Conservation (phyloP, 495 filamentous ascomycete species). For the Xylaria venustula region DNA sequence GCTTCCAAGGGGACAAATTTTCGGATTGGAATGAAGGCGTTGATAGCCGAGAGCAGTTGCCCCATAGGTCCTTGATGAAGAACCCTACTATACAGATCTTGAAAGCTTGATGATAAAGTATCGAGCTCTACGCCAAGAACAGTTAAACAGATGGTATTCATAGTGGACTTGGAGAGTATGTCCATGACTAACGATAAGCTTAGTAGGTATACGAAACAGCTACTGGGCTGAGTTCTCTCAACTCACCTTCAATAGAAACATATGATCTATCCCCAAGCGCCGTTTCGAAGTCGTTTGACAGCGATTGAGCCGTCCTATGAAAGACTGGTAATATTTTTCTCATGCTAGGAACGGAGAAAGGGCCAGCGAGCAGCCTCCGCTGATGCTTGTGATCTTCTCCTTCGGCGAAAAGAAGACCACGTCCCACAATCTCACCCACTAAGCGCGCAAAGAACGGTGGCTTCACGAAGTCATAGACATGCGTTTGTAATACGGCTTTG, state of each 20-base stretch:
- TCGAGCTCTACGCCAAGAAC: conserved; percentile 67
- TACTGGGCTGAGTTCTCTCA: background rate
- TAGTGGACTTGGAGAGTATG: conserved; percentile 40
- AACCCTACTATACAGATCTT: conserved; percentile 20
- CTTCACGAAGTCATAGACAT: conserved; percentile 36
- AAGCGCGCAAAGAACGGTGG: conserved; percentile 29
- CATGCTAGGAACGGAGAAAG: conserved; percentile 24
- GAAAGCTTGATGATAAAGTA: conserved; percentile 45
- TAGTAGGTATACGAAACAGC: background rate
- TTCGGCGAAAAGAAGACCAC: conserved; percentile 34
- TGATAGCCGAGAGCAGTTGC: conserved; percentile 31
- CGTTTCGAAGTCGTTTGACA: conserved; percentile 13
- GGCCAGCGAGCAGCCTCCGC: conserved; percentile 24
- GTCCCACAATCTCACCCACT: conserved; percentile 32
- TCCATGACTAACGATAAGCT: conserved; percentile 13
- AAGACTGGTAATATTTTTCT: conserved; percentile 26
- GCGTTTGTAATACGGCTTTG: conserved; percentile 36
- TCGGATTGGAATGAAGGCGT: conserved; percentile 28
- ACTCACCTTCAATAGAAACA: conserved; percentile 22
- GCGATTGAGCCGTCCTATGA: conserved; percentile 9
- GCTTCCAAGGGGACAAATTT: conserved; percentile 25
- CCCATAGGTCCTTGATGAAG: conserved; percentile 30
- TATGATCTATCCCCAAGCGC: conserved; percentile 12
- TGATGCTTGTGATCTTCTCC: conserved; percentile 31
- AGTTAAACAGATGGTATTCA: conserved; percentile 70